Base-by-base conservation (phyloP, 2,329 filamentous ascomycete species). In the Fusarium lyarnte region DNA sequence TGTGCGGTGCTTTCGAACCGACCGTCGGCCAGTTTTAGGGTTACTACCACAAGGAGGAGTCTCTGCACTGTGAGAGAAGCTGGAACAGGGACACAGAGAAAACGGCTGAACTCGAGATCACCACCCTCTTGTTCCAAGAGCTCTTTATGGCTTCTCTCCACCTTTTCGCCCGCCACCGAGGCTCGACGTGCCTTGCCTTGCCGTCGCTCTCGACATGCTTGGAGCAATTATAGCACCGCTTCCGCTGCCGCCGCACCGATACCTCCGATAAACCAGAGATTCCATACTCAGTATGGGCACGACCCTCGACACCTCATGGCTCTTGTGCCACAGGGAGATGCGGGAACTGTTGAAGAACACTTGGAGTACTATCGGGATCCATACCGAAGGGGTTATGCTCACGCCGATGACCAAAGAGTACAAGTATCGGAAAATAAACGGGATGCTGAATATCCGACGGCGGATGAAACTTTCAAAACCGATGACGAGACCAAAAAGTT, bases 361-460 rank as follows among this genome's bases (percentile, higher is more conserved):
- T 80, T 90, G 45, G 80, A 86, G 38, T 84, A 85, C 47, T 77
- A 88, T 51, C 83, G 82, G 29, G 87, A 90, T 65, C 88, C 88
- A 1, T 89, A 87, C 69, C 81, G 86, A 53, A 83, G 86, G 36
- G 84, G 86, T 19, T 90, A 89, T 74, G 88, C 88, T 13, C 82
- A 81, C 12, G 78, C 86, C 4, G 83, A 87, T 60, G 85, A 84
- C 1, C 87, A 87, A 1, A 80, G 82, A 12, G 70, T 90, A 10
- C 80, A 78, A 7, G 80, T 91, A 16, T 89, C 88, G 4, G 85
- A 89, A 55, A 84, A 80, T 29, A 78, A 76, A n/a, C 81, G 85
- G 31, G 88, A 91, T 63, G 74, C 82, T 21, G 78, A 84, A 21
- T 85, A 85, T 47, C 87, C 87, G 2, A 81, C 82, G 5, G 76